These are phyloP conservation scores for Wickerhamomyces subpelliculosus DNA, from an alignment of 805 yeast species.

Conservation along the genomic window DNA sequence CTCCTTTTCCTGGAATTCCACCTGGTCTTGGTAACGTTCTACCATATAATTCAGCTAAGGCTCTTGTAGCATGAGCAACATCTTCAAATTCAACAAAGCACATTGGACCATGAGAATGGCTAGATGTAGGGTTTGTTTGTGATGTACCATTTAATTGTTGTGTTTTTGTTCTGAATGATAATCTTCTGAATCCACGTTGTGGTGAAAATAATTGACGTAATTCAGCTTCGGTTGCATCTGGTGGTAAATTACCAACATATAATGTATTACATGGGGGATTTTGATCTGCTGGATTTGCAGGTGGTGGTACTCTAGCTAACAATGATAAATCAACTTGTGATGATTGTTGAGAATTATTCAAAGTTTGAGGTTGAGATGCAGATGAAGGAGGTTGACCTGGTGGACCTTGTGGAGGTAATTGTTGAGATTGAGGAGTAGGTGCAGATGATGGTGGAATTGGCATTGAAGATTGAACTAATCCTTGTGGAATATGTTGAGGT, in stretches of 20 bases:
- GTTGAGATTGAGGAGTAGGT: slow-evolving; percentile 8
- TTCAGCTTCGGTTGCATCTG: slow-evolving; percentile 93
- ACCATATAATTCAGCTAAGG: slow-evolving; percentile 91
- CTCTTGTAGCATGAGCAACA: slow-evolving; percentile 87
- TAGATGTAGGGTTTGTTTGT: slow-evolving; percentile 8
- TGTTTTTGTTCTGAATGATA: slow-evolving; percentile 80
- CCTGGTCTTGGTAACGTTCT: slow-evolving; percentile 80
- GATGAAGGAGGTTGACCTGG: slow-evolving; percentile 1
- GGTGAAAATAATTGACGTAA: slow-evolving; percentile 79
- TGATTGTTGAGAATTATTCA: slow-evolving; percentile 11
- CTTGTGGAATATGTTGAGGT: slow-evolving; percentile 4
- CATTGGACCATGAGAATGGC: slow-evolving; percentile 87
- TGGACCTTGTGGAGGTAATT: slow-evolving; percentile 4
- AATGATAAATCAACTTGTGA: slow-evolving; percentile 59
- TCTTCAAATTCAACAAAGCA: slow-evolving; percentile 99
- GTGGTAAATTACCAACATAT: slow-evolving; percentile 95
- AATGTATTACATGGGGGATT: slow-evolving; percentile 98
- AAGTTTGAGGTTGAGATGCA: slow-evolving; percentile 1
- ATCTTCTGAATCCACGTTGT: slow-evolving; percentile 87
- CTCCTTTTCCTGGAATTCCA: slow-evolving; percentile 73
- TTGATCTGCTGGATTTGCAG: slow-evolving; percentile 98
- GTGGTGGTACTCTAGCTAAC: slow-evolving; percentile 77
- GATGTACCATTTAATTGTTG: slow-evolving; percentile 29
- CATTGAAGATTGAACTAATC: slow-evolving; percentile 6
- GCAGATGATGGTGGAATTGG: slow-evolving; percentile 12